These are phyloP conservation scores for Schizonepeta tenuifolia DNA, from an alignment of 257 asterid species.

Conservation along the genomic window DNA sequence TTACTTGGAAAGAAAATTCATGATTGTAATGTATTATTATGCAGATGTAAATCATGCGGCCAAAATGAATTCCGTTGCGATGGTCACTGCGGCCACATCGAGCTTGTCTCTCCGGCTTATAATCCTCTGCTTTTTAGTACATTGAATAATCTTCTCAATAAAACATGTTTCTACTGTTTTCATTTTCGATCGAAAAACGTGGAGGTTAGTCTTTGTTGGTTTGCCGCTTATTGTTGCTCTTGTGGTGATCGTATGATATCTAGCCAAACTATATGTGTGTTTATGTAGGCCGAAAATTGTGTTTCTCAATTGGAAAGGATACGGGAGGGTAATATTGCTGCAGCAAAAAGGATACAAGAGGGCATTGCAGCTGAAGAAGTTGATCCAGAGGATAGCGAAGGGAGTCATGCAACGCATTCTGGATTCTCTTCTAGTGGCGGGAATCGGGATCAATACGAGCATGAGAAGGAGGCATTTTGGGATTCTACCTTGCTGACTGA, in stretches of 20 bases:
- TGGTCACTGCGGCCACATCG: slow-evolving; percentile 95
- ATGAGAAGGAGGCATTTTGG: slow-evolving; percentile 47
- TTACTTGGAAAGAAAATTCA: slow-evolving; percentile 10
- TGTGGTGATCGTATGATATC: background rate
- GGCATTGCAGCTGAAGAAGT: slow-evolving; percentile 24
- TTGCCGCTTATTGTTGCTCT: background rate
- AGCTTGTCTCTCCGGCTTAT: slow-evolving; percentile 73
- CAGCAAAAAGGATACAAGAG: slow-evolving; percentile 59
- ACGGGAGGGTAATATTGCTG: slow-evolving; percentile 66
- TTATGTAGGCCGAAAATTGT: slow-evolving; percentile 58
- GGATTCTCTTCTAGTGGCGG: slow-evolving; percentile 40
- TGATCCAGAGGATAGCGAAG: slow-evolving; percentile 56
- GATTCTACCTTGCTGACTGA: slow-evolving; percentile 76
- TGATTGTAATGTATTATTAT: slow-evolving; percentile 24
- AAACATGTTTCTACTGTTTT: slow-evolving; percentile 65
- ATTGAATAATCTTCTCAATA: slow-evolving; percentile 60
- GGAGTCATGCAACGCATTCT: slow-evolving; percentile 64
- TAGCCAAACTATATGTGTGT: slow-evolving; percentile 11
- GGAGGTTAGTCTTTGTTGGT: slow-evolving; percentile 58
- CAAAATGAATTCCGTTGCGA: slow-evolving; percentile 53
- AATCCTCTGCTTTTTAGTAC: slow-evolving; percentile 71
- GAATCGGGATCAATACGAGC: slow-evolving; percentile 38
- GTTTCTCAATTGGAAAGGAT: slow-evolving; percentile 64
- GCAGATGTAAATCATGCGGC: slow-evolving; percentile 91
- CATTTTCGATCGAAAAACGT: slow-evolving; percentile 53